Percentiles rank a stretch among this genome's conserved stretches.
Conservation (phyloP, 768 basidiomycete species). For the Russula brevipes region DNA sequence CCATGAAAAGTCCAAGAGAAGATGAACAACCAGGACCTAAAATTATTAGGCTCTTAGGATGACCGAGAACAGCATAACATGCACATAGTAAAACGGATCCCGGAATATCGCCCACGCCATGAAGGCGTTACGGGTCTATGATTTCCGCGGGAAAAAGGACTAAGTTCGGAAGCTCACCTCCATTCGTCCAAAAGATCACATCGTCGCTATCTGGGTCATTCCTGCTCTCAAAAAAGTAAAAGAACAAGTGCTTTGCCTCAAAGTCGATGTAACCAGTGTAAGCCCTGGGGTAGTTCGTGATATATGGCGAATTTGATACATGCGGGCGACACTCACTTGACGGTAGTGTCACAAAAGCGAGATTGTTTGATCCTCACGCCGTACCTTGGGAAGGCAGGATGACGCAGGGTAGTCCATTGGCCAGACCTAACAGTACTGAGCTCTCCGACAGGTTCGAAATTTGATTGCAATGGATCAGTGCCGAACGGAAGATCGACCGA, state of each 20-base stretch:
- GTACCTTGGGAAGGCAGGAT: slow-evolving; percentile 43
- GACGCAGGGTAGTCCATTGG: slow-evolving; percentile 37
- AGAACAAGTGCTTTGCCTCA: slow-evolving; percentile 59
- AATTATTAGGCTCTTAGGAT: not conserved
- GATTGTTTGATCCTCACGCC: slow-evolving; percentile 40
- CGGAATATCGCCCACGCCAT: slow-evolving; percentile 22
- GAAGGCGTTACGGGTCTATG: not conserved
- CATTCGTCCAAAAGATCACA: slow-evolving; percentile 38
- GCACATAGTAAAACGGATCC: not conserved
- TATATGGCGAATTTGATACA: not conserved
- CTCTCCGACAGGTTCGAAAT: slow-evolving; percentile 11
- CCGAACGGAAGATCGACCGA: not conserved
- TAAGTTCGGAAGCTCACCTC: slow-evolving; percentile 30
- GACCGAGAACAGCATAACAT: not conserved
- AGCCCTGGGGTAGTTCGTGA: slow-evolving; percentile 32
- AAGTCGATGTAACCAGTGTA: slow-evolving; percentile 69
- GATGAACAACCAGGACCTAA: slow-evolving; percentile 27
- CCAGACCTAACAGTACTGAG: slow-evolving; percentile 27
- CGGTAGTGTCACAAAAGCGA: slow-evolving; percentile 41
- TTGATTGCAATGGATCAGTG: not conserved
- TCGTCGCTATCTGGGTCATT: slow-evolving; percentile 32
- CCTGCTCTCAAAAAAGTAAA: slow-evolving; percentile 55
- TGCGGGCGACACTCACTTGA: slow-evolving; percentile 26
- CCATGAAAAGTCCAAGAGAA: slow-evolving; percentile 40
- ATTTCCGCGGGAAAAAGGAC: not conserved